Base-by-base conservation (phyloP, 1,284 basidiomycete species). In the Puccinia polysora region DNA sequence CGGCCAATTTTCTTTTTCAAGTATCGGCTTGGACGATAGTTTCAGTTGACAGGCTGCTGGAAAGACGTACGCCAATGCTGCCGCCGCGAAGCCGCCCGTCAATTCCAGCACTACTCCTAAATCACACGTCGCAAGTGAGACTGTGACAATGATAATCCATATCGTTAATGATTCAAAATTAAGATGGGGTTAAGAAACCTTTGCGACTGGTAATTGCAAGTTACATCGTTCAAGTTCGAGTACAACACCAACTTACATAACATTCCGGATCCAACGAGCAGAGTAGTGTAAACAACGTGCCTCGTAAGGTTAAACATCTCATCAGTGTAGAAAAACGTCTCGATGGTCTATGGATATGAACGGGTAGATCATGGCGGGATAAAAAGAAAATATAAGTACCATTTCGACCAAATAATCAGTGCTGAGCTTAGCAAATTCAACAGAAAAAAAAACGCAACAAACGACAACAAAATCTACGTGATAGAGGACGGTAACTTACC, bases 81-180 rank as follows among this genome's bases (percentile, higher is more conserved):
- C 62, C 14, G 68, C 68, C 25, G 68, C 68, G 20, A 94, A 86
- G 1, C 95, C 95, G 14, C 96, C 96, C 0, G 94, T 96, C 63
- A 99, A 89, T 82, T 98, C 96, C 45, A 99, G 87, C 81, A 97
- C 96, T 45, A 97, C 89, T 40, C 96, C 96, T 14, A 99, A 85
- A 81, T 99, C 95, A 80, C 94, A 97, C 0, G 95, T 97, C 58
- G 92, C 83, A 60, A 98, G 84, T 8, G 93, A 87, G 69, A 98
- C 91, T 91, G 23, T 18, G 10, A 45, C 15, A 43, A 23, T 15
- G 58, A n/a, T 20, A 18, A 34, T 23, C 28, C n/a, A n/a, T n/a
- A n/a, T n/a, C n/a, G n/a, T n/a, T n/a, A n/a, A n/a, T n/a, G n/a
- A n/a, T n/a, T n/a, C n/a, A n/a, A n/a, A n/a, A n/a, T n/a, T n/a